A percentile compares a stretch with the other conserved stretches of the same genome.
phyloP scores from a whole-genome alignment of 176 grass and related monocot species.

The Oryza glumipatula region DNA sequence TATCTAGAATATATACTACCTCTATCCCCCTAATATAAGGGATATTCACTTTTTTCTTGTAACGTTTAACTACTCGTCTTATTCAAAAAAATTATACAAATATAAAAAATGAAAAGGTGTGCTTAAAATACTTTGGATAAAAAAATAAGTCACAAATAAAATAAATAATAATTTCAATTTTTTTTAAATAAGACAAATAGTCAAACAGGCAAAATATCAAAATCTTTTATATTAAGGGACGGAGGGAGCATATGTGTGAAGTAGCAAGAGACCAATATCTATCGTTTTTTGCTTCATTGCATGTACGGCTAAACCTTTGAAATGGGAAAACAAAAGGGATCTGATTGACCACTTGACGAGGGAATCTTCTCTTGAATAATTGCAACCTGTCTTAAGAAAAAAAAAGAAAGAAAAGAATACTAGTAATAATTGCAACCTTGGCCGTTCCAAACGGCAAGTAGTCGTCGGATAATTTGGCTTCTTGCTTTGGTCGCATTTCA shows the following conservation, averaged over 20 bases:
- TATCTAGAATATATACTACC: neutral
- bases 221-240: too few species aligned
- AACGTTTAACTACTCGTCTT: too few species aligned
- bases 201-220: too few species aligned
- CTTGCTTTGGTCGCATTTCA: neutral
- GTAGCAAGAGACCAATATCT: neutral
- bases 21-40: too few species aligned
- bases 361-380: conserved; percentile 25
- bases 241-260: neutral
- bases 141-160: too few species aligned
- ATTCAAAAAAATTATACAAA: too few species aligned
- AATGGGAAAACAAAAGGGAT: neutral
- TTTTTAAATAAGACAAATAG: too few species aligned
- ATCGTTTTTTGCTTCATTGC: neutral
- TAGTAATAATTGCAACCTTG: neutral
- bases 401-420: neutral
- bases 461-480: neutral
- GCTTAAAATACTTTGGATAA: too few species aligned
- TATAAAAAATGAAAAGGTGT: too few species aligned
- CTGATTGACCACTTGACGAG: neutral
- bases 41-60: too few species aligned
- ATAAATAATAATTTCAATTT: too few species aligned
- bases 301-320: neutral
- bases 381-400: neutral
- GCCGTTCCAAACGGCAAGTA: neutral